phyloP scores from a whole-genome alignment of 2,329 filamentous ascomycete species.

The Ceratocystiopsis minuta region DNA sequence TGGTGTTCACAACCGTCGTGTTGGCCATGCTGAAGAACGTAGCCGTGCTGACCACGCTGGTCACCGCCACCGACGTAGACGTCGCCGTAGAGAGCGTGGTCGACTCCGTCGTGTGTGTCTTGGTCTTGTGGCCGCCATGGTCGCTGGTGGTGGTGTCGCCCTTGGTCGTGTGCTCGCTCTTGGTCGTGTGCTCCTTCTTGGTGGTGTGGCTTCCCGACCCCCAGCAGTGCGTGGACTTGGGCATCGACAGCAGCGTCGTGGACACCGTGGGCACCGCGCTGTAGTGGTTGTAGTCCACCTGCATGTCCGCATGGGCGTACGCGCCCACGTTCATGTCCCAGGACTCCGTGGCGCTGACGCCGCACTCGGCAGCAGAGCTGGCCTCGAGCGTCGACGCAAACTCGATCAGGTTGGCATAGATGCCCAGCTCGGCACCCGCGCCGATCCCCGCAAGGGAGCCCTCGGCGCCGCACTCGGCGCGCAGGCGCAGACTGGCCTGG shows the following conservation, averaged over 20 bases:
- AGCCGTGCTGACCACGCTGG: too few relatives aligned
- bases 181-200: not conserved
- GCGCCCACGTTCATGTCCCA: constrained; percentile 23
- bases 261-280: constrained; percentile 22
- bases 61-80: too few relatives aligned
- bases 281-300: constrained; percentile 20
- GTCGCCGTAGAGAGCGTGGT: too few relatives aligned
- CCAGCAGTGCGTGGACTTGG: constrained; percentile 20
- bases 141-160: too few relatives aligned
- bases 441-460: constrained; percentile 17
- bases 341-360: constrained; percentile 17
- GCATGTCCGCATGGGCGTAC: constrained; percentile 17
- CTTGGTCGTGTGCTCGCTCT: not conserved
- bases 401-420: constrained; percentile 36
- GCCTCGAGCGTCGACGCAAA: constrained; percentile 25
- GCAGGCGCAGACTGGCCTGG: constrained; percentile 30
- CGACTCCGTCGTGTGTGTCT: too few relatives aligned
- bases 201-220: constrained; percentile 2
- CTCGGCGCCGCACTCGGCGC: constrained; percentile 25
- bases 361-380: constrained; percentile 8
- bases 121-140: too few relatives aligned
- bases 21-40: too few relatives aligned
- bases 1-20: not conserved
- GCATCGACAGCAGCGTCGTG: constrained; percentile 20
- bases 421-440: constrained; percentile 24